Evolutionary conservation across 2,329 filamentous ascomycete species (phyloP), one percentile per base, ranked within the genome.

Genomic region (Catunica adiposa): DNA sequence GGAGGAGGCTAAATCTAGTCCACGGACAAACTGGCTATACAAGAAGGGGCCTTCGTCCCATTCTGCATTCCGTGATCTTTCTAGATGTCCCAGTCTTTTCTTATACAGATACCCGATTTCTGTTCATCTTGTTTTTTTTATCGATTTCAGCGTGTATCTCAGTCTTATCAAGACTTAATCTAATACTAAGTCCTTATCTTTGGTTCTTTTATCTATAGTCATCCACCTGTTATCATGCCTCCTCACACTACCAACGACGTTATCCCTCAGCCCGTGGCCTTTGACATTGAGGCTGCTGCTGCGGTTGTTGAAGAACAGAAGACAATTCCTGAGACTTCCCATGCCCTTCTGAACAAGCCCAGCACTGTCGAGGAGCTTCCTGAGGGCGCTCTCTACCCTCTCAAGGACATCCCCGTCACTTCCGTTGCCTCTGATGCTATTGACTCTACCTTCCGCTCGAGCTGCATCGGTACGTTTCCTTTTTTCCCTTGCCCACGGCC

Each of bases 391-490:
- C 72, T 72, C 58, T 82, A 82, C 64, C 72, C 74, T 62, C 67
- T 81, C n/a, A 76, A 79, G 59, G 63, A 71, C 60, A 72, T 81
- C 63, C 65, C 71, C 62, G 74, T 70, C 40, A 74, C 71, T 11
- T 63, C 64, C 4, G 64, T 83, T 54, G 66, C 71, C 34, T 66
- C 77, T 22, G 72, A 74, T 9, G 70, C 77, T 57, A 83, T 83
- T 59, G 78, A 83, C 66, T 69, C 68, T 62, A 79, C 76, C 26
- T 82, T 83, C 63, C 73, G 76, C 55, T 80, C 79, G 17, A 77
- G 68, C 64, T 75, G 71, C 63, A 81, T 82, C 61, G 80, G 80
- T 82, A 68, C 53, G 51, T 57, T 15, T 26, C 20, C 46, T 22
- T 17, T 44, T 34, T 8, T 25, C 17, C n/a, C 31, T 25, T 38